Evolutionary conservation across 352 stramenopile species (phyloP), one percentile per base, ranked within the genome.

Genomic region (Globisporangium perplexum): DNA sequence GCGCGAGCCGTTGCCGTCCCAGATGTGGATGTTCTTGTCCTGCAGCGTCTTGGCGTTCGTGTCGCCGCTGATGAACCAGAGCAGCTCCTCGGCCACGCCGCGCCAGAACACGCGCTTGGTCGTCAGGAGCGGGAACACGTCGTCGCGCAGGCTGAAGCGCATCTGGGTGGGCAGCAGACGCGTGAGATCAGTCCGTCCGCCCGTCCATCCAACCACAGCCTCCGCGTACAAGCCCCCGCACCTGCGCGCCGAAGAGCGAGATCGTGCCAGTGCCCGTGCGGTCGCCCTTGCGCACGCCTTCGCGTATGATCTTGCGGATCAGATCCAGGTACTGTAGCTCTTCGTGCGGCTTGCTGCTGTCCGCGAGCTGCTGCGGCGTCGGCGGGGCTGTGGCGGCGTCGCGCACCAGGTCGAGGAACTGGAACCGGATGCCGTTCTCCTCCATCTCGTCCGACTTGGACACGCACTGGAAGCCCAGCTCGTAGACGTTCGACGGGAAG

Each of bases 91-190:
- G 0, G 96, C 97, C 31, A 99, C 96, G 47, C 97, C 97, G 36
- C 97, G 80, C 97, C 96, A 99, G 70, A 99, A 99, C 31, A 99
- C 97, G 42, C 89, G 76, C 80, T 99, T 99, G 20, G 98, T 99
- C 28, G 98, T 99, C 24, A 99, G 69, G 38, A 99, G 70, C 7
- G 98, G 98, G 58, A 99, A 96, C 10, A 84, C 77, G 39, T 95
- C 87, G 63, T 98, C 73, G 23, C 96, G 82, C 12, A 99, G 71
- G 58, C 80, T 93, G 62, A 98, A 99, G 17, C 89, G 73, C 91
- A 97, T 97, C 74, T n/a, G n/a, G n/a, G n/a, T n/a, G n/a, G n/a
- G n/a, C n/a, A n/a, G n/a, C n/a, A n/a, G n/a, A n/a, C n/a, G n/a
- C n/a, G n/a, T n/a, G n/a, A n/a, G n/a, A n/a, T n/a, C n/a, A n/a